Percentiles rank a stretch among this genome's conserved stretches.
These are phyloP conservation scores for Saccharum officinarum DNA, from an alignment of 176 grass and related monocot genomes.

Conservation along the genomic window DNA sequence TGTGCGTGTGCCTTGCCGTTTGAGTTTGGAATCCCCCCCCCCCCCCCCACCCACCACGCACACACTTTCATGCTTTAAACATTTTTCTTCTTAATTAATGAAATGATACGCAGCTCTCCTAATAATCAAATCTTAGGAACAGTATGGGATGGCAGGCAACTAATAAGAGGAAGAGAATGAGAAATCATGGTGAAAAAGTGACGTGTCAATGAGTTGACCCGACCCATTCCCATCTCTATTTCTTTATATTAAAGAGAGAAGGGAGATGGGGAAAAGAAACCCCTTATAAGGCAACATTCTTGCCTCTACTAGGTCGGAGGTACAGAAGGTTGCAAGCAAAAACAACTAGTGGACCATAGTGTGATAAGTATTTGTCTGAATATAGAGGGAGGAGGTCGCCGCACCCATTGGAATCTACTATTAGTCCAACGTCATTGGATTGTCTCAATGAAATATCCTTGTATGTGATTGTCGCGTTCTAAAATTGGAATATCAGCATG, in stretches of 20 bases:
- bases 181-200: background rate
- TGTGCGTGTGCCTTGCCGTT: too few relatives aligned
- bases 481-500: background rate
- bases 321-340: background rate
- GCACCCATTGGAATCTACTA: background rate
- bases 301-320: background rate
- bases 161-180: background rate
- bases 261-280: background rate
- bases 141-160: background rate
- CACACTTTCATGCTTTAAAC: too few relatives aligned
- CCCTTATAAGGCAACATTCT: background rate
- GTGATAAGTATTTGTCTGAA: background rate
- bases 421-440: background rate
- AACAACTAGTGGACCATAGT: background rate
- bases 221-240: background rate
- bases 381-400: background rate
- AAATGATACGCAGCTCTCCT: too few relatives aligned
- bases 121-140: too few relatives aligned
- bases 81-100: too few relatives aligned
- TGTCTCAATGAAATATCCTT: background rate
- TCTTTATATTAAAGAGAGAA: background rate
- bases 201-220: background rate
- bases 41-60: too few relatives aligned
- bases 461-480: background rate
- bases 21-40: too few relatives aligned